Percentiles rank a stretch among this genome's conserved stretches.
These are phyloP conservation scores for Vigna mungo DNA, from an alignment of 306 rosid species.

Conservation along the genomic window DNA sequence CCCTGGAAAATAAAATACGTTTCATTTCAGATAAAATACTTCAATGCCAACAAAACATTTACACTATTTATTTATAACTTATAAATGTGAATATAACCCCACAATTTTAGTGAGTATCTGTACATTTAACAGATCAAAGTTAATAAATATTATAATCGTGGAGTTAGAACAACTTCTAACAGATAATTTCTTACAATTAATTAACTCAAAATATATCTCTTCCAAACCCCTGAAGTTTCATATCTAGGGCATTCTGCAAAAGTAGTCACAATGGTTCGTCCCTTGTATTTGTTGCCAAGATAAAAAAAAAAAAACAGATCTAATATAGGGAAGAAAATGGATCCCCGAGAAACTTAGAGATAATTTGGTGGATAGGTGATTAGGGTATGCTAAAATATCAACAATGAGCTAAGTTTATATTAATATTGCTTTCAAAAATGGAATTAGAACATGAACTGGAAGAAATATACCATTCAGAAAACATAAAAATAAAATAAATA, in stretches of 20 bases:
- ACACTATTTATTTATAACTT: background rate
- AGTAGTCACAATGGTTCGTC: background rate
- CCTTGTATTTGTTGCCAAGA: conserved; percentile 1
- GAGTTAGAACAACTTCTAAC: background rate
- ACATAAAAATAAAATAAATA: background rate
- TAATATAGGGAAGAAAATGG: background rate
- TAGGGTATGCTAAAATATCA: conserved; percentile 21
- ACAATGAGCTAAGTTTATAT: background rate
- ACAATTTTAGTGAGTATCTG: conserved; percentile 4
- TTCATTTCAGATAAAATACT: conserved; percentile 23
- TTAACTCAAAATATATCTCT: conserved; percentile 13
- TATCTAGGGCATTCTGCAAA: conserved; percentile 14
- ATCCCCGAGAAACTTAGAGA: conserved; percentile 17
- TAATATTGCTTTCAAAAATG: conserved; percentile 6
- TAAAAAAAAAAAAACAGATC: background rate
- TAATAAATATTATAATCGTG: conserved; percentile 9
- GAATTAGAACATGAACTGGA: conserved; percentile 27
- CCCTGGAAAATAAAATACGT: conserved; percentile 59
- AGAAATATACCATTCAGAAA: conserved; percentile 25
- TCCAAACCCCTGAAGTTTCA: background rate
- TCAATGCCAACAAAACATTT: background rate
- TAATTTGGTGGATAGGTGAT: background rate
- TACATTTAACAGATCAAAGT: background rate
- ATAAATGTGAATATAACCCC: conserved; percentile 1
- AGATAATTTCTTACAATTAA: conserved; percentile 14